A percentile compares a stretch with the other conserved stretches of the same genome.
phyloP scores from a whole-genome alignment of 2,329 filamentous ascomycete genomes.

The Neonectria faginata region DNA sequence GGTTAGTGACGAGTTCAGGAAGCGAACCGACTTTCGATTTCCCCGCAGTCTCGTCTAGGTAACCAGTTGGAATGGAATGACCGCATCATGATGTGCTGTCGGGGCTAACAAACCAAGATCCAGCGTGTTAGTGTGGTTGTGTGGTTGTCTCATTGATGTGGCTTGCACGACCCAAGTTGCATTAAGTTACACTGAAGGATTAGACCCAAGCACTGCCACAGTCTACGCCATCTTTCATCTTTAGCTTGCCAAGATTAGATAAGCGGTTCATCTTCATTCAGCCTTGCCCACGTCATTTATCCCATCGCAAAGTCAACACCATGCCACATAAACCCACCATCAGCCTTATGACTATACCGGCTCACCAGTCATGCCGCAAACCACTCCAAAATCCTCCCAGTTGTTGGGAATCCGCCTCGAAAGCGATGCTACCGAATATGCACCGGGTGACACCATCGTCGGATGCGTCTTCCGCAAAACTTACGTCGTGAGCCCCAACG shows the following conservation, averaged over 20 bases:
- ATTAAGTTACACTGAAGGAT: too few species aligned
- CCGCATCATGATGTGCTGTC: not conserved
- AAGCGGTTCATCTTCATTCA: not conserved
- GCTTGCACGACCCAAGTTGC: too few species aligned
- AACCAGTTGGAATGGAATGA: not conserved
- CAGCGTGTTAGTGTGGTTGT: too few species aligned
- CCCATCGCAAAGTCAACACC: not conserved
- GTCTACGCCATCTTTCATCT: too few species aligned
- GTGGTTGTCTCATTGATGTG: too few species aligned
- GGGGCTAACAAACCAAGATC: too few species aligned
- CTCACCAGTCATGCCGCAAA: conserved; percentile 19
- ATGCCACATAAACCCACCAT: not conserved
- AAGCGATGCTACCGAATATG: not conserved
- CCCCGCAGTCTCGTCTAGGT: not conserved
- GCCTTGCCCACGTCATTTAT: not conserved
- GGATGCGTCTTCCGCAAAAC: conserved; percentile 43
- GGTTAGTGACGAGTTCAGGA: not conserved
- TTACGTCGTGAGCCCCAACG: conserved; percentile 37
- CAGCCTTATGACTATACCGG: not conserved
- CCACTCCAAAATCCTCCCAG: not conserved
- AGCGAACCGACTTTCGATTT: not conserved
- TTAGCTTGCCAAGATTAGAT: not conserved
- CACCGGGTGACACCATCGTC: conserved; percentile 45
- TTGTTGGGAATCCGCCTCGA: conserved; percentile 34
- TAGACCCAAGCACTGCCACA: too few species aligned